phyloP scores from a whole-genome alignment of 139 green algal species.

The Micractinium sp. region DNA sequence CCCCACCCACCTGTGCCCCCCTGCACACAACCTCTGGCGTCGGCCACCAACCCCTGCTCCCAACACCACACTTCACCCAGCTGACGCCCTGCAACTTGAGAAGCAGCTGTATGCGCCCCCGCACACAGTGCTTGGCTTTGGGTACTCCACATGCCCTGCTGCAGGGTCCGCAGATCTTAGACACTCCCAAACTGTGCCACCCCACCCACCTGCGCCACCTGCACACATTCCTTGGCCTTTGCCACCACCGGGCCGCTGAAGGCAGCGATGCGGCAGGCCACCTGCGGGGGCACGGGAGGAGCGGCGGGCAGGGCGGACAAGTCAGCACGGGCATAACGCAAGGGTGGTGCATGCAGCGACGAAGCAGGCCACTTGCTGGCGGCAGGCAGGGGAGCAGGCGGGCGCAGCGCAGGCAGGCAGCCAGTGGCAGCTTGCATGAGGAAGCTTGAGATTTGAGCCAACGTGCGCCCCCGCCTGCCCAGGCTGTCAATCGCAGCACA shows the following conservation, averaged over 20 bases:
- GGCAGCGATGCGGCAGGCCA: slow-evolving; percentile 50
- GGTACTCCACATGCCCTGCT: too few relatives aligned
- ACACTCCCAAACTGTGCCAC: not conserved
- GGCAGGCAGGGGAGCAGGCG: not conserved
- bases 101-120: too few relatives aligned
- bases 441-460: too few relatives aligned
- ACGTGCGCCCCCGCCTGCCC: too few relatives aligned
- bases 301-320: not conserved
- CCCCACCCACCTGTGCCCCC: too few relatives aligned
- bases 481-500: too few relatives aligned
- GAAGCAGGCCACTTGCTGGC: not conserved
- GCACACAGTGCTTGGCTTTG: not conserved
- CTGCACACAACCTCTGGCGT: too few relatives aligned
- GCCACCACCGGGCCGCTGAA: slow-evolving; percentile 6
- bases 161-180: not conserved
- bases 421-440: too few relatives aligned
- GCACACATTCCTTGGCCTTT: slow-evolving; percentile 37
- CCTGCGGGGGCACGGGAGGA: not conserved
- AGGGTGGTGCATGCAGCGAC: not conserved
- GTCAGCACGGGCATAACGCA: not conserved
- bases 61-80: too few relatives aligned
- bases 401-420: too few relatives aligned
- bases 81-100: too few relatives aligned
- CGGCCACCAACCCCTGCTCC: too few relatives aligned
- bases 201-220: slow-evolving; percentile 2